Percentiles rank a stretch among this genome's conserved stretches.
Evolutionary conservation across 2,329 filamentous ascomycete species (phyloP).

Genomic region (Leptodontidium sp.): DNA sequence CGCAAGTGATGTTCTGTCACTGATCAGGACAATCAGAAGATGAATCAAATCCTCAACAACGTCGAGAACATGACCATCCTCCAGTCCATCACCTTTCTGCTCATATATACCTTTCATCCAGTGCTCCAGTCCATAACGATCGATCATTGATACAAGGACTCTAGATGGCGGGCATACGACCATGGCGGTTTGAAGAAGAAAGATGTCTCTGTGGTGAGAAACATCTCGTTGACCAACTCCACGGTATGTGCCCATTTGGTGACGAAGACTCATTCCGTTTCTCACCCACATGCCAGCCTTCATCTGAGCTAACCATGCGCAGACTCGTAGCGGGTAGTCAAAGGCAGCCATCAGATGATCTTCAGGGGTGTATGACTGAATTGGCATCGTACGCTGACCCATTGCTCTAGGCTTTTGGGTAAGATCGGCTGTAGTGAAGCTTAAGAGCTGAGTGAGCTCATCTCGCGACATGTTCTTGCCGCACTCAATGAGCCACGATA

Average conservation of each 20-base stretch:
- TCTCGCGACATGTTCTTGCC: constrained; percentile 77
- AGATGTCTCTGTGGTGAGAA: constrained; percentile 93
- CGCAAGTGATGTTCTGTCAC: constrained; percentile 84
- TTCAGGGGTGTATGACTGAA: constrained; percentile 68
- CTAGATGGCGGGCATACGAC: constrained; percentile 84
- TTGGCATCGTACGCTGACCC: constrained; percentile 62
- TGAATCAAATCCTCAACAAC: constrained; percentile 97
- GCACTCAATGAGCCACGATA: constrained; percentile 95
- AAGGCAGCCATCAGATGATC: constrained; percentile 88
- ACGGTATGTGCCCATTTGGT: constrained; percentile 93
- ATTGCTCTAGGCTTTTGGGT: constrained; percentile 69
- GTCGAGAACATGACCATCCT: constrained; percentile 88
- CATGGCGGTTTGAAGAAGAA: constrained; percentile 89
- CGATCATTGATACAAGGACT: constrained; percentile 87
- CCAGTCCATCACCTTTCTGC: constrained; percentile 75
- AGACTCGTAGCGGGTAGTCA: constrained; percentile 91
- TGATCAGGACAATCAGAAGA: constrained; percentile 87
- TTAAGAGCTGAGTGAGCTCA: constrained; percentile 72
- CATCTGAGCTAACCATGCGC: constrained; percentile 97
- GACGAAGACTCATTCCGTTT: constrained; percentile 93
- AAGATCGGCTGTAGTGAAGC: constrained; percentile 76
- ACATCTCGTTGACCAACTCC: constrained; percentile 90
- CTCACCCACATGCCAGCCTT: constrained; percentile 98
- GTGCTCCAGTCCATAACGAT: constrained; percentile 86
- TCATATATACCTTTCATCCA: constrained; percentile 90